Percentiles rank a stretch among this genome's conserved stretches.
Evolutionary conservation across 768 basidiomycete species (phyloP).

Genomic region (Flagelloscypha sp.): DNA sequence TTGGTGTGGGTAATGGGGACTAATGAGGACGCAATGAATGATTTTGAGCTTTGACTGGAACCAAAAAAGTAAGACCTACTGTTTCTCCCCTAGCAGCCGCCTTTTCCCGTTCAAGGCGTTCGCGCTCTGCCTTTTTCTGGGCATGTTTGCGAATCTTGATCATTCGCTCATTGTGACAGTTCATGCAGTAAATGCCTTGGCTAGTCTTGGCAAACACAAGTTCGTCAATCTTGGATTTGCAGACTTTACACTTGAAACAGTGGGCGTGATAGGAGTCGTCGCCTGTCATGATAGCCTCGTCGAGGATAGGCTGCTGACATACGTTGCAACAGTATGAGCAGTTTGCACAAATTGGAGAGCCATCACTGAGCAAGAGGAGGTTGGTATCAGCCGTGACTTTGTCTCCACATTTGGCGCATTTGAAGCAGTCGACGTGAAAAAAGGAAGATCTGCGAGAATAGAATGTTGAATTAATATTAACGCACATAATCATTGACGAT

Average conservation of each 20-base stretch:
- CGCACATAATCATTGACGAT: conserved; percentile 6
- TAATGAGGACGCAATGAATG: no score
- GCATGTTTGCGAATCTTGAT: conserved; percentile 86
- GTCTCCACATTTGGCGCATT: conserved; percentile 91
- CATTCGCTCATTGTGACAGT: conserved; percentile 96
- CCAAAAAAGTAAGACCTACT: no score
- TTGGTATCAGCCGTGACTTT: conserved; percentile 95
- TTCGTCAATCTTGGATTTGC: conserved; percentile 91
- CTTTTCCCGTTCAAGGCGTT: conserved; percentile 43
- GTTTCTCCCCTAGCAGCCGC: no score
- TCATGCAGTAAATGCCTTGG: conserved; percentile 98
- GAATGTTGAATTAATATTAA: conserved; percentile 9
- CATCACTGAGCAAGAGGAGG: conserved; percentile 92
- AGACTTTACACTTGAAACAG: conserved; percentile 97
- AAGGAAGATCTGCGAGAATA: conserved; percentile 64
- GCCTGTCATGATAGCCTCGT: conserved; percentile 99
- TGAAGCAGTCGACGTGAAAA: conserved; percentile 94
- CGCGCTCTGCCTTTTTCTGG: conserved; percentile 75
- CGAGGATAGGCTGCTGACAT: conserved; percentile 88
- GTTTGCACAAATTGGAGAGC: conserved; percentile 90
- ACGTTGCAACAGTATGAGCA: conserved; percentile 96
- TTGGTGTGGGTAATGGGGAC: no score
- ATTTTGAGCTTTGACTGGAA: no score
- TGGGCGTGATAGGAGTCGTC: conserved; percentile 98
- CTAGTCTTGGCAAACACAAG: conserved; percentile 97